These are phyloP conservation scores for Scopulariopsis brevicaulis DNA, from an alignment of 2,329 filamentous ascomycete species.

Conservation along the genomic window DNA sequence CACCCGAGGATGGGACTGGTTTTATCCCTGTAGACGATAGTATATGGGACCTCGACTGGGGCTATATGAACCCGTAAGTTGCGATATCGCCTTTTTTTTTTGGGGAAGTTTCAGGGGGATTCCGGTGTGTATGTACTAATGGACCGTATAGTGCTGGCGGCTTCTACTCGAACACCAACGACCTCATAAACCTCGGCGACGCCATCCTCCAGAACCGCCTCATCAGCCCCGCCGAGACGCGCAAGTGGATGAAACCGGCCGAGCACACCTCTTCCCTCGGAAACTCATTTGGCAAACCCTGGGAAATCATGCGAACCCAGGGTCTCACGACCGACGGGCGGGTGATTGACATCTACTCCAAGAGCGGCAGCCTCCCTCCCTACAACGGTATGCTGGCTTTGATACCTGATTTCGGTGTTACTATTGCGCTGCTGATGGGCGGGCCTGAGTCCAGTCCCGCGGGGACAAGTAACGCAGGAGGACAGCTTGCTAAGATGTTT, in stretches of 20 bases:
- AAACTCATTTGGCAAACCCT: constrained; percentile 29
- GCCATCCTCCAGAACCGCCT: constrained; percentile 30
- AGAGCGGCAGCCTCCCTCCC: constrained; percentile 27
- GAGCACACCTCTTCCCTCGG: constrained; percentile 22
- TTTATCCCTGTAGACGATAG: constrained; percentile 22
- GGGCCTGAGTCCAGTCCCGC: constrained; percentile 14
- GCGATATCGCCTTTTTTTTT: neutral
- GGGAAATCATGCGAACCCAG: constrained; percentile 31
- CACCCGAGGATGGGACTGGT: constrained; percentile 16
- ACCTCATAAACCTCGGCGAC: constrained; percentile 27
- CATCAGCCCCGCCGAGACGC: constrained; percentile 23
- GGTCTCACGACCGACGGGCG: constrained; percentile 24
- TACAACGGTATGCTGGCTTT: constrained; percentile 28
- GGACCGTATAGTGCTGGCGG: constrained; percentile 19
- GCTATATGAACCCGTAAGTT: constrained; percentile 22
- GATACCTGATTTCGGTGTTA: constrained; percentile 33
- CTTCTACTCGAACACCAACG: constrained; percentile 27
- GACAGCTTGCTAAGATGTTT: constrained; percentile 17
- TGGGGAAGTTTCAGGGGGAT: neutral
- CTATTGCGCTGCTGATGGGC: constrained; percentile 25
- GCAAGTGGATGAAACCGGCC: constrained; percentile 32
- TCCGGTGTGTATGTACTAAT: neutral
- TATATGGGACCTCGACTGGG: constrained; percentile 20
- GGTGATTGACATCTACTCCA: constrained; percentile 33
- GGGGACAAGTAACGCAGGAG: constrained; percentile 13